phyloP scores from a whole-genome alignment of 2,329 filamentous ascomycete genomes.

The Myriosclerotinia scirpicola region DNA sequence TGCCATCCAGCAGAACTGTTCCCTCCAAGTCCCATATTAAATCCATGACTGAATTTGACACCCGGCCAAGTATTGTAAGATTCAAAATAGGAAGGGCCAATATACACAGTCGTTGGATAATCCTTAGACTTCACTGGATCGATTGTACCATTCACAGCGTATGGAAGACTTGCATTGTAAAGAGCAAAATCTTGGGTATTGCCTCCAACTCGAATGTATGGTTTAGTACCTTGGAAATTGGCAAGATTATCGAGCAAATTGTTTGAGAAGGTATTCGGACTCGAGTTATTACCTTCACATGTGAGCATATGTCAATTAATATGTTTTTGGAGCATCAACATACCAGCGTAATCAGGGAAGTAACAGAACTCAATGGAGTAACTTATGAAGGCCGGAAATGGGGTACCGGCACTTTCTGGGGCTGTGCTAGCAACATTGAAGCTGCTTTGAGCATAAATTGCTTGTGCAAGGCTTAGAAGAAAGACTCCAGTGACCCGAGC shows the following conservation, averaged over 20 bases:
- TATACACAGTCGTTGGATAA: conserved; percentile 60
- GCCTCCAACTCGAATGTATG: conserved; percentile 63
- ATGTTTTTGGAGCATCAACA: not conserved
- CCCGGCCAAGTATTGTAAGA: conserved; percentile 58
- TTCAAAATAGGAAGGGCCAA: conserved; percentile 63
- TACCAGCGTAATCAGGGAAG: conserved; percentile 47
- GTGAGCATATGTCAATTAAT: not conserved
- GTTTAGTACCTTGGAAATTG: conserved; percentile 55
- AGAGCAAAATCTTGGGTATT: conserved; percentile 67
- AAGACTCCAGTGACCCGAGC: not conserved
- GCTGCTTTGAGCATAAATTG: conserved; percentile 21
- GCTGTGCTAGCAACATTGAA: conserved; percentile 20
- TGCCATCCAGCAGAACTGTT: conserved; percentile 53
- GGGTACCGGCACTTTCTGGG: conserved; percentile 29
- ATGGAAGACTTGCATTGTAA: conserved; percentile 53
- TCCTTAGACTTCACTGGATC: conserved; percentile 52
- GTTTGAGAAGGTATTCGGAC: conserved; percentile 60
- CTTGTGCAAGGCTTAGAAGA: conserved; percentile 9
- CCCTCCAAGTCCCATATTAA: conserved; percentile 54
- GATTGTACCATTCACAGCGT: conserved; percentile 53
- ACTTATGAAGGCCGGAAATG: conserved; percentile 50
- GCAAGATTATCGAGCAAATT: conserved; percentile 59
- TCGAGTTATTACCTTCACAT: conserved; percentile 49
- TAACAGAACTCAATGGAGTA: conserved; percentile 54
- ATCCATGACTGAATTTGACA: conserved; percentile 59